Evolutionary conservation across 306 rosid species (phyloP).

Genomic region (Luffa acutangula): DNA sequence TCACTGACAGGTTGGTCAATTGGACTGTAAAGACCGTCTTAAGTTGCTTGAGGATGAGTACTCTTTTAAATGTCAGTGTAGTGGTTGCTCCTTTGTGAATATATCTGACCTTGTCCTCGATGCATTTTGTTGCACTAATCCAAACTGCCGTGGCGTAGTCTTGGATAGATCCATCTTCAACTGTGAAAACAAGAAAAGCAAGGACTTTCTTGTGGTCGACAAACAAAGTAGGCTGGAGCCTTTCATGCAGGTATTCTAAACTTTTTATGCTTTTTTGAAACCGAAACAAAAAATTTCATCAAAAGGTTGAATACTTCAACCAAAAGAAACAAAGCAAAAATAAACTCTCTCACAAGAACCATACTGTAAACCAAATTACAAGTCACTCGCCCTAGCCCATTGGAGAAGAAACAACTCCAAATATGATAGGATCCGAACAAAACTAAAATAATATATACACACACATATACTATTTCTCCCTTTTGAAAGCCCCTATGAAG

Average conservation of each 20-base stretch:
- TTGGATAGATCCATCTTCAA: constrained; percentile 46
- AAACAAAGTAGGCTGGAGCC: constrained; percentile 21
- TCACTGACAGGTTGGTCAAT: constrained; percentile 70
- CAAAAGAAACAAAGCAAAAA: not conserved
- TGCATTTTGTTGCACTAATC: constrained; percentile 54
- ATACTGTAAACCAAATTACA: not conserved
- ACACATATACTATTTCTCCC: no score
- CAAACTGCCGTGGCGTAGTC: constrained; percentile 55
- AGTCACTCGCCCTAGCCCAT: no score
- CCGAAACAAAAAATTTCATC: not conserved
- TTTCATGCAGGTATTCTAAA: constrained; percentile 20
- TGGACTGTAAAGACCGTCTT: constrained; percentile 62
- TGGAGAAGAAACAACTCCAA: no score
- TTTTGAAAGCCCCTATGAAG: no score
- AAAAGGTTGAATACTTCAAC: not conserved
- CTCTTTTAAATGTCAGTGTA: constrained; percentile 54
- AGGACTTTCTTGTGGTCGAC: constrained; percentile 11
- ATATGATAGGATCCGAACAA: no score
- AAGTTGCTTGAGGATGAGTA: constrained; percentile 64
- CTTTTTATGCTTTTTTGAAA: not conserved
- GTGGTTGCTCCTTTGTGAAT: constrained; percentile 57
- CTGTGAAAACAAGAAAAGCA: constrained; percentile 41
- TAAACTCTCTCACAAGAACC: not conserved
- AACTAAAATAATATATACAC: no score
- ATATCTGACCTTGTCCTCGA: constrained; percentile 53